Percentiles rank a stretch among this genome's conserved stretches.
These are phyloP conservation scores for Candida manassasensis DNA, from an alignment of 805 yeast species.

Conservation along the genomic window DNA sequence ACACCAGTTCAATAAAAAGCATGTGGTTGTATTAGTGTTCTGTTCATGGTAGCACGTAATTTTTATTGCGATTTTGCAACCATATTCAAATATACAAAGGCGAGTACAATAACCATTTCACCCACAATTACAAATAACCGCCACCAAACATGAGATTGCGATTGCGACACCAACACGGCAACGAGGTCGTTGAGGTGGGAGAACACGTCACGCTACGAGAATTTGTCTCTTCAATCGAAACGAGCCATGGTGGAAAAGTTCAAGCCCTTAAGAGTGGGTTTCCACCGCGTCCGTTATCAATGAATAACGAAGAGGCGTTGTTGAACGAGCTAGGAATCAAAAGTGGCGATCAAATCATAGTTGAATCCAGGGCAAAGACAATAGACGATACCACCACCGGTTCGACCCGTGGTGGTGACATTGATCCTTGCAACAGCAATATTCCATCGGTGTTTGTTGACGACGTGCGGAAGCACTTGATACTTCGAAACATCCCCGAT, in stretches of 20 bases:
- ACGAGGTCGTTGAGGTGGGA: constrained; percentile 18
- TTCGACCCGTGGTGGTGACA: neutral
- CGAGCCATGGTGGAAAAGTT: constrained; percentile 3
- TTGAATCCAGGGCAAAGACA: constrained; percentile 21
- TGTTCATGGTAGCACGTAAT: no score
- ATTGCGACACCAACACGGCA: constrained; percentile 7
- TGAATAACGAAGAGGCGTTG: constrained; percentile 12
- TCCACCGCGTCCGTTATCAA: constrained; percentile 50
- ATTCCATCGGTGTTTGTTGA: constrained; percentile 23
- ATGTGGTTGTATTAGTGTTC: no score
- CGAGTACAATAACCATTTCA: no score
- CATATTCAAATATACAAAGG: no score
- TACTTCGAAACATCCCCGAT: constrained; percentile 60
- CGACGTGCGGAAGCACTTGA: constrained; percentile 28
- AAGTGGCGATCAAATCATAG: constrained; percentile 55
- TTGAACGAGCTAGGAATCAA: constrained; percentile 44
- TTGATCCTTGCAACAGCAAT: constrained; percentile 10
- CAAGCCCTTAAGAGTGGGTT: constrained; percentile 46
- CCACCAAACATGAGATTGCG: constrained; percentile 7
- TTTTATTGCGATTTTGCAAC: no score
- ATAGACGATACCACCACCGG: no score
- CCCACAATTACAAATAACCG: no score
- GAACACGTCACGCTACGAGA: constrained; percentile 32
- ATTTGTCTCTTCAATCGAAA: constrained; percentile 14
- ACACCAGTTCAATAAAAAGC: no score